phyloP scores from a whole-genome alignment of 805 yeast species.

The Nakazawaea ishiwadae region DNA sequence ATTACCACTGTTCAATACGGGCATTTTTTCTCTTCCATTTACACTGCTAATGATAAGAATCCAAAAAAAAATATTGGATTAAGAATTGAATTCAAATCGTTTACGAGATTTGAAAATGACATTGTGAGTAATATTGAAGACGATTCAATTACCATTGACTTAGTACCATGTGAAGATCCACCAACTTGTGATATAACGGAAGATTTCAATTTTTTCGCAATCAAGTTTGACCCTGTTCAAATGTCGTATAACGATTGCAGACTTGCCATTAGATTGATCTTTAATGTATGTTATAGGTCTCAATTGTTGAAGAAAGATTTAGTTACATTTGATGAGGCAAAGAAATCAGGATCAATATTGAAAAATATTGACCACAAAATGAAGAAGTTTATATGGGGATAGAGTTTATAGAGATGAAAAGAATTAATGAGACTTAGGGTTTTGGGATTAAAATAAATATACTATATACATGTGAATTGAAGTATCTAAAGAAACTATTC shows the following conservation, averaged over 20 bases:
- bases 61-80: constrained; percentile 29
- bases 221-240: constrained; percentile 19
- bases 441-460: no score
- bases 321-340: constrained; percentile 31
- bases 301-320: constrained; percentile 26
- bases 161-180: neutral
- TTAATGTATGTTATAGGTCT: constrained; percentile 18
- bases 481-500: no score
- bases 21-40: constrained; percentile 17
- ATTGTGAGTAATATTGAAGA: constrained; percentile 5
- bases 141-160: neutral
- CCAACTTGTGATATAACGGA: neutral
- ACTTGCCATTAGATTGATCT: constrained; percentile 15
- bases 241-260: constrained; percentile 16
- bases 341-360: constrained; percentile 27
- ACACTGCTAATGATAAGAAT: constrained; percentile 19
- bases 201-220: constrained; percentile 9
- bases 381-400: constrained; percentile 36
- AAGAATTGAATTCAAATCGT: constrained; percentile 13
- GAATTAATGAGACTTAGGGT: neutral
- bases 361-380: constrained; percentile 29
- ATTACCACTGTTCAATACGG: constrained; percentile 26
- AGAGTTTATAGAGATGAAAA: no score
- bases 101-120: constrained; percentile 1
- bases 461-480: no score